Evolutionary conservation across 2,329 filamentous ascomycete genomes (phyloP), one percentile per base, ranked within the genome.

Genomic region (Aspergillus arachidicola): DNA sequence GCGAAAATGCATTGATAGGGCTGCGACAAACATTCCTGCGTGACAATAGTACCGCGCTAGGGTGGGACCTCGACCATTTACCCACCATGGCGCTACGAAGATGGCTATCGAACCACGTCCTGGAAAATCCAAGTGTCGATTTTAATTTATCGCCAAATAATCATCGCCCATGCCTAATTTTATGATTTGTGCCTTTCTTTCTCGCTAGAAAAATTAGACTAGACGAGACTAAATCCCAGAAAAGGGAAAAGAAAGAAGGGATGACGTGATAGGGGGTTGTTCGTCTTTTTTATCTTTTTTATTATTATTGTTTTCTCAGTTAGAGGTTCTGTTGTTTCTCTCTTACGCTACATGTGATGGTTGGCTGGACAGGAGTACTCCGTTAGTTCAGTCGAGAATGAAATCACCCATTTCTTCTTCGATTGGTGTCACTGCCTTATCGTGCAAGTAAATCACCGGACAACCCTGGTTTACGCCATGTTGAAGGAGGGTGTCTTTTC

Each of bases 21-120:
- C 48, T 51, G 48, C 48, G 48, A 51, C 48, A 51, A 51, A 51
- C 48, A 51, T 51, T 48, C 48, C 48, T 51, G 48, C 48, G 28
- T 28, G 48, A 51, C 48, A 51, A 51, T 51, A 51, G 26, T 51
- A 51, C 48, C 45, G 45, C 45, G 21, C 45, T 4, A 12, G 34
- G 12, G 45, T 48, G 45, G 45, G 45, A 23, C 21, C n/a, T 46
- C 21, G 43, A 46, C 43, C 21, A 23, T 46, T 46, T 46, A 46
- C 26, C 46, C 46, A 50, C 46, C 46, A 30, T 28, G 26, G 46
- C 46, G 46, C 46, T 30, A 28, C 23, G 23, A 50, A 30, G 26
- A 19, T 19, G 23, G 26, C 26, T 30, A 50, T 19, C 26, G 23
- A 19, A 19, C 23, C 46, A 26, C 23, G 2, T 50, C 46, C 46